phyloP scores from a whole-genome alignment of 1,284 basidiomycete species.

The Ganoderma leucocontextum region DNA sequence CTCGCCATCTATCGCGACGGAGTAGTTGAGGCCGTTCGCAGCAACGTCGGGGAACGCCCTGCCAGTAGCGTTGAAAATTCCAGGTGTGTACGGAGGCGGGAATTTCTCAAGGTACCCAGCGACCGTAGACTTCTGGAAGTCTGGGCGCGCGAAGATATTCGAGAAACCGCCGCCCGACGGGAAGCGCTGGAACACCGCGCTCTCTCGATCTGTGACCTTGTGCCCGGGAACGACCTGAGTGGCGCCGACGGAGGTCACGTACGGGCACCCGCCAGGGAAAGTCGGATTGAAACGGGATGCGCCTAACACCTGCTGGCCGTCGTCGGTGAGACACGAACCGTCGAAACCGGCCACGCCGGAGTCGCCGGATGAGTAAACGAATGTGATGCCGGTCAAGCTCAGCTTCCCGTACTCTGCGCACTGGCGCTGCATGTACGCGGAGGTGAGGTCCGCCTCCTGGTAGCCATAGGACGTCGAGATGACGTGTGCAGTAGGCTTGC shows the following conservation, averaged over 20 bases:
- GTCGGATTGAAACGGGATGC: constrained; percentile 55
- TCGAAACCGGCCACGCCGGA: constrained; percentile 60
- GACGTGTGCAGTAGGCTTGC: constrained; percentile 55
- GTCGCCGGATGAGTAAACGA: constrained; percentile 75
- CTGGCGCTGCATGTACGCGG: constrained; percentile 56
- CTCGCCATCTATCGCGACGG: constrained; percentile 35
- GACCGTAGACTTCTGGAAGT: constrained; percentile 50
- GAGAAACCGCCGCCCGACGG: constrained; percentile 57
- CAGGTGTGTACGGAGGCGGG: constrained; percentile 48
- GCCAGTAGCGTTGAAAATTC: constrained; percentile 36
- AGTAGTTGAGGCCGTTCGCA: constrained; percentile 46
- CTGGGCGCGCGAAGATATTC: constrained; percentile 49
- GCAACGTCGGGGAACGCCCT: constrained; percentile 57
- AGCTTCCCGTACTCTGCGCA: constrained; percentile 66
- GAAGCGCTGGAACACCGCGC: constrained; percentile 45
- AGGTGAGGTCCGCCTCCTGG: constrained; percentile 56
- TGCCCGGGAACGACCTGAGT: constrained; percentile 56
- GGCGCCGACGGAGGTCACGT: constrained; percentile 63
- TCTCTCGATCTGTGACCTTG: constrained; percentile 56
- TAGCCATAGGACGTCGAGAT: constrained; percentile 64
- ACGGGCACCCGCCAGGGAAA: constrained; percentile 68
- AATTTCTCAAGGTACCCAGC: constrained; percentile 41
- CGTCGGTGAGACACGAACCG: constrained; percentile 50
- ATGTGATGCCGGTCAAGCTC: constrained; percentile 63
- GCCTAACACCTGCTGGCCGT: constrained; percentile 47